These are phyloP conservation scores for Cajanus cajan DNA, from an alignment of 306 rosid genomes.

Conservation along the genomic window DNA sequence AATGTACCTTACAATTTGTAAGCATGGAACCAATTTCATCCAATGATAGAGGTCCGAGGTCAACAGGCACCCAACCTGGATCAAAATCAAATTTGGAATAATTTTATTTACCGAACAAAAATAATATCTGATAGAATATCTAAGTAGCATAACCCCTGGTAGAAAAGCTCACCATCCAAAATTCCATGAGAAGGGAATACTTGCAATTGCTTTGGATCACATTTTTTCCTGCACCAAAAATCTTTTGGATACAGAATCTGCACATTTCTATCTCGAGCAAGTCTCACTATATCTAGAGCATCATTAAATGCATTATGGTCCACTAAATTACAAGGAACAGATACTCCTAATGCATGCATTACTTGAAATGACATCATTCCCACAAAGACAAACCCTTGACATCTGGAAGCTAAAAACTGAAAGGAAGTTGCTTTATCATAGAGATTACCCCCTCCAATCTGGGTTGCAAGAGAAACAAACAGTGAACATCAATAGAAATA, in stretches of 20 bases:
- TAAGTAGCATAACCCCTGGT: neutral
- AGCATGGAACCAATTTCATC: constrained; percentile 62
- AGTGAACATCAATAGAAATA: neutral
- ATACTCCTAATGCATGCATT: constrained; percentile 70
- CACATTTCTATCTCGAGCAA: constrained; percentile 49
- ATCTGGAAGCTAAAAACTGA: constrained; percentile 66
- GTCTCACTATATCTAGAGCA: constrained; percentile 57
- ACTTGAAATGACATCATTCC: constrained; percentile 93
- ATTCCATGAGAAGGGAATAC: constrained; percentile 59
- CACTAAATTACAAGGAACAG: constrained; percentile 55
- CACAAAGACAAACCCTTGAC: constrained; percentile 73
- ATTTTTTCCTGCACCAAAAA: constrained; percentile 69
- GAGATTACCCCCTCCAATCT: constrained; percentile 86
- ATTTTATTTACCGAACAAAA: constrained; percentile 15
- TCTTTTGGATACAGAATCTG: constrained; percentile 73
- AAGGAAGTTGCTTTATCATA: constrained; percentile 68
- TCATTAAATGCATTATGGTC: constrained; percentile 50
- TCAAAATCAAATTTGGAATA: constrained; percentile 16
- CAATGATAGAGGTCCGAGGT: constrained; percentile 76
- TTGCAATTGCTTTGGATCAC: constrained; percentile 47
- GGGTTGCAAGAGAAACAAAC: constrained; percentile 35
- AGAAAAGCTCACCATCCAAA: constrained; percentile 60
- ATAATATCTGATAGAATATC: neutral
- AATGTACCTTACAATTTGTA: constrained; percentile 60
- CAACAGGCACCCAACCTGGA: constrained; percentile 82